phyloP scores from a whole-genome alignment of 1,284 basidiomycete species.

The Apiotrichum domesticum region DNA sequence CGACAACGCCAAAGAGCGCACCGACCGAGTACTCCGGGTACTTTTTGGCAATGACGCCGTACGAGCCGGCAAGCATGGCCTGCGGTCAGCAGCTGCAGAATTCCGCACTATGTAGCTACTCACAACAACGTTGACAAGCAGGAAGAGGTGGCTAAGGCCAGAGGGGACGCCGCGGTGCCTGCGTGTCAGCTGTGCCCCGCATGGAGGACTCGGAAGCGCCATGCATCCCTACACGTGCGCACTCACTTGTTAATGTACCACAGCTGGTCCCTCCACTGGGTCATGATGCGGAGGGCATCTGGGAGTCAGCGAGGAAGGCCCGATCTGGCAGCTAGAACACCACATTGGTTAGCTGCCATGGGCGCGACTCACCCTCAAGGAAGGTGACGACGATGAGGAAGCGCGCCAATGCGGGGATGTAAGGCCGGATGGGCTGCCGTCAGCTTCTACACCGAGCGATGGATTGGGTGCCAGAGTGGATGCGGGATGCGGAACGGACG shows the following conservation, averaged over 20 bases:
- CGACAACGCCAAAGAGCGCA: constrained; percentile 82
- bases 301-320: background rate
- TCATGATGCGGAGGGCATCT: constrained; percentile 82
- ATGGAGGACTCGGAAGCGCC: too few species aligned
- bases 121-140: constrained; percentile 85
- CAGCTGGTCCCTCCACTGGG: constrained; percentile 93
- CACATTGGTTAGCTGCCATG: too few species aligned
- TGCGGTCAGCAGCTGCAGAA: constrained; percentile 37
- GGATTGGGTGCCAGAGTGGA: too few species aligned
- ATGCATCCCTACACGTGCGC: too few species aligned
- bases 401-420: constrained; percentile 88
- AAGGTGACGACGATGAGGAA: constrained; percentile 99
- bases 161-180: constrained; percentile 92
- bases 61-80: constrained; percentile 87
- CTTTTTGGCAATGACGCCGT: constrained; percentile 78
- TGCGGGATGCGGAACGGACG: too few species aligned
- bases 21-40: constrained; percentile 83
- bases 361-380: constrained; percentile 60
- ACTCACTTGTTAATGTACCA: constrained; percentile 90
- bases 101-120: constrained; percentile 45
- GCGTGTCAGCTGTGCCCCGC: background rate
- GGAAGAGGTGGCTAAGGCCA: constrained; percentile 89
- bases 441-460: too few species aligned
- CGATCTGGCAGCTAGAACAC: too few species aligned
- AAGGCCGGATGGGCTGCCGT: constrained; percentile 71